Percentiles rank a stretch among this genome's conserved stretches.
These are phyloP conservation scores for Heterococcus sp. DNA, from an alignment of 108 stramenopile species.

Conservation along the genomic window DNA sequence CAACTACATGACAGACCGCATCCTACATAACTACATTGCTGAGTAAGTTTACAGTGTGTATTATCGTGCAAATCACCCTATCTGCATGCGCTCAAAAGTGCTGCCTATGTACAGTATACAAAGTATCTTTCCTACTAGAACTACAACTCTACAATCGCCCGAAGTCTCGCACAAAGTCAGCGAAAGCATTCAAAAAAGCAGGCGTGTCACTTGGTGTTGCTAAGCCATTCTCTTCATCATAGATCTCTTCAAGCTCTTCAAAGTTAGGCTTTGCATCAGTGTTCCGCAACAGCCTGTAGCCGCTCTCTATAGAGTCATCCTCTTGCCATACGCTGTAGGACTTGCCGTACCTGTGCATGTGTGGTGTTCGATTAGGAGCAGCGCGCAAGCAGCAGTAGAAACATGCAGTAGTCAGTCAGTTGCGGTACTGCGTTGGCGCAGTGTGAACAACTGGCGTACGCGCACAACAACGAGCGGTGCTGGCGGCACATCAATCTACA, in stretches of 20 bases:
- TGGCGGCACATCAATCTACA: no score
- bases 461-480: not conserved
- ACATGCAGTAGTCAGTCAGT: not conserved
- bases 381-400: not conserved
- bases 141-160: slow-evolving; percentile 32
- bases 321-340: slow-evolving; percentile 85
- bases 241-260: slow-evolving; percentile 41
- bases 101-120: no score
- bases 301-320: slow-evolving; percentile 71
- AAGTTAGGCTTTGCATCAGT: slow-evolving; percentile 14
- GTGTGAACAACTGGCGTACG: not conserved
- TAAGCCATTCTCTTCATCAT: slow-evolving; percentile 20
- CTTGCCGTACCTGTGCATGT: slow-evolving; percentile 42
- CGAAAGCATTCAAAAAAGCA: slow-evolving; percentile 20
- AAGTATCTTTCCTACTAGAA: no score
- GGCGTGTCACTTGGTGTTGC: slow-evolving; percentile 1
- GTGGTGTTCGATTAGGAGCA: no score
- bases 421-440: not conserved
- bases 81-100: no score
- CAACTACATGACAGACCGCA: no score
- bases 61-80: no score
- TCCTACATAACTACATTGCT: no score
- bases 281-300: slow-evolving; percentile 52
- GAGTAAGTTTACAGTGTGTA: no score
- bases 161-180: slow-evolving; percentile 35